Base-by-base conservation (phyloP, 768 basidiomycete species). In the Clathrus columnatus region DNA sequence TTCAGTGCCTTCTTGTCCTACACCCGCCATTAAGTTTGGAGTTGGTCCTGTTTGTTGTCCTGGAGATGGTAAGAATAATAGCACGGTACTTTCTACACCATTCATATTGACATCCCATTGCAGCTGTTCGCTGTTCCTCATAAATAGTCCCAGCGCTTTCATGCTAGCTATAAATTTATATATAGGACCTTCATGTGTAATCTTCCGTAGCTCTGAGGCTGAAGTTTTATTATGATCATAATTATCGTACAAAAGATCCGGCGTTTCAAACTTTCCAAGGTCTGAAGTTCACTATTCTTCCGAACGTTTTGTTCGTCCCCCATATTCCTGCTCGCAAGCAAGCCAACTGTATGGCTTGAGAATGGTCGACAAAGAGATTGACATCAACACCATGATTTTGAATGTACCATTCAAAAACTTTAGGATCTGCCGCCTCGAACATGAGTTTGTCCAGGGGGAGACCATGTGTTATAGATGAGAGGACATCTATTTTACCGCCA, bases 341-440 rank as follows among this genome's bases (percentile, higher is more conserved):
- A 6, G 72, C 70, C 50, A 75, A 65, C 61, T 77, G 73, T 42
- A 76, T 72, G 50, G 72, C 69, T 54, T 75, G 74, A 47, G 71
- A 72, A 50, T 75, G 75, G 59, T 75, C 74, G 51, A 75, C 65
- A 61, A 75, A 75, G 51, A 73, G 54, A 57, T 76, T 75, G 23
- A 71, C 68, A 46, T 70, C 69, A 10, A 70, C 68, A 20, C 72
- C 73, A 60, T 70, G 70, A 61, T 72, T 75, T 60, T 75, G 71
- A 50, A 74, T 70, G 64, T 76, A 70, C 62, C 73, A 73, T 16
- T 73, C 64, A 55, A 73, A 76, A 6, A 73, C 73, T 62, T 71
- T 69, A 1, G 72, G 72, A 58, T 75, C 75, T 7, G 75, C 74
- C 5, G 72, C 73, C 59, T 75, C 72, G 58, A 75, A 75, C 74